phyloP scores from a whole-genome alignment of 345 rosid genomes.

The Lumnitzera racemosa region DNA sequence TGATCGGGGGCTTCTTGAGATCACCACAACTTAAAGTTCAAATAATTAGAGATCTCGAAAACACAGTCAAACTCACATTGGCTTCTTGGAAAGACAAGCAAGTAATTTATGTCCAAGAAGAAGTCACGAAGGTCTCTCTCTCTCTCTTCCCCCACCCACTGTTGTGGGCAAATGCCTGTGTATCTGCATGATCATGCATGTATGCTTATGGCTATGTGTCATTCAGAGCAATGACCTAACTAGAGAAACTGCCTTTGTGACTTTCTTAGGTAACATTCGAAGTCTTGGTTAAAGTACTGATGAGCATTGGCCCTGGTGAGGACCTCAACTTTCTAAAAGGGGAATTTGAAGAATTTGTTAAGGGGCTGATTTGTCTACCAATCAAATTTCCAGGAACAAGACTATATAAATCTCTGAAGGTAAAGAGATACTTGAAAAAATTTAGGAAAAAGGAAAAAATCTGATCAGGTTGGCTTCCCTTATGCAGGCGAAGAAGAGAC shows the following conservation, averaged over 20 bases:
- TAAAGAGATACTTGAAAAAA: slow-evolving; percentile 7
- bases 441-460: not conserved
- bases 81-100: slow-evolving; percentile 53
- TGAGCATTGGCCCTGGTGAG: slow-evolving; percentile 60
- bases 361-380: slow-evolving; percentile 87
- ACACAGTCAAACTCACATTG: slow-evolving; percentile 40
- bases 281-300: slow-evolving; percentile 62
- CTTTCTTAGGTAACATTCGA: slow-evolving; percentile 60
- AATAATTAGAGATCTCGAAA: slow-evolving; percentile 53
- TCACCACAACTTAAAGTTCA: slow-evolving; percentile 68
- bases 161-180: too few species aligned
- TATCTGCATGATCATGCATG: too few species aligned
- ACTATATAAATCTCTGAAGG: slow-evolving; percentile 81
- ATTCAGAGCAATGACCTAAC: too few species aligned
- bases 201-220: too few species aligned
- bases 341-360: slow-evolving; percentile 81
- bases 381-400: slow-evolving; percentile 86
- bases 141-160: not conserved
- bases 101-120: slow-evolving; percentile 52
- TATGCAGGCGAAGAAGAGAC: slow-evolving; percentile 71
- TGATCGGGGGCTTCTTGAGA: slow-evolving; percentile 68
- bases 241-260: not conserved
- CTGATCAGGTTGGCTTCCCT: not conserved
- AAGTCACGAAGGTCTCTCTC: slow-evolving; percentile 54
- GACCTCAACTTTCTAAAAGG: slow-evolving; percentile 55